Evolutionary conservation across 1,284 basidiomycete genomes (phyloP), one percentile per base, ranked within the genome.

Genomic region (Pterula multifida): DNA sequence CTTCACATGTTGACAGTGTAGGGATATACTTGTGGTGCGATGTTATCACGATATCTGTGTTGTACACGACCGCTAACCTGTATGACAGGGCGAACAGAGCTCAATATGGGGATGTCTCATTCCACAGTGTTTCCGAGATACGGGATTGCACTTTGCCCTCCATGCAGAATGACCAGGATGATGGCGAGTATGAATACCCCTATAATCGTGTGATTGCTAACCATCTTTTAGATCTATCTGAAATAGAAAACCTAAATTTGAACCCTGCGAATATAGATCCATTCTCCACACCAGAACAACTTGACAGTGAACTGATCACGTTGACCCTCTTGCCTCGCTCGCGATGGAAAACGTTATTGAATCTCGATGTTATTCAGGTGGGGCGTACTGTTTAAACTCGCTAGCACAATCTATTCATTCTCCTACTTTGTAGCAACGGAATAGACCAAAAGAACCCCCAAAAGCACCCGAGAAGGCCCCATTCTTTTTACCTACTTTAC

Each of bases 401-500:
- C n/a, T n/a, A n/a, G n/a, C n/a, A 23, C 9, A 50, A n/a, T 13
- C 17, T 35, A 36, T 21, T 35, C 39, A 26, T 42, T n/a, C 49
- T 52, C 6, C 51, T 28, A 47, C 55, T 53, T 22, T 35, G 15
- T 45, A 92, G 84, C 85, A 87, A 75, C 84, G 94, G 46, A 98
- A 98, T 65, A 96, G 95, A 72, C 94, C 96, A 4, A 94, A 88
- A 65, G 93, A 97, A 57, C 78, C 92, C 0, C 92, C 92, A 2
- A 97, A 98, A 67, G 89, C 85, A 35, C 91, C 92, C 2, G 93
- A 97, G 67, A 79, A 89, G 54, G 95, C 93, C 1, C 96, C 96
- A 0, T 99, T 99, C 75, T 99, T 98, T 75, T 69, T 99, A 15
- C 93, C 93, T 4, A 91, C 90, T 1, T 68, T 97, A 2, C 77